Evolutionary conservation across 345 rosid species (phyloP).

Genomic region (Salix caprea): DNA sequence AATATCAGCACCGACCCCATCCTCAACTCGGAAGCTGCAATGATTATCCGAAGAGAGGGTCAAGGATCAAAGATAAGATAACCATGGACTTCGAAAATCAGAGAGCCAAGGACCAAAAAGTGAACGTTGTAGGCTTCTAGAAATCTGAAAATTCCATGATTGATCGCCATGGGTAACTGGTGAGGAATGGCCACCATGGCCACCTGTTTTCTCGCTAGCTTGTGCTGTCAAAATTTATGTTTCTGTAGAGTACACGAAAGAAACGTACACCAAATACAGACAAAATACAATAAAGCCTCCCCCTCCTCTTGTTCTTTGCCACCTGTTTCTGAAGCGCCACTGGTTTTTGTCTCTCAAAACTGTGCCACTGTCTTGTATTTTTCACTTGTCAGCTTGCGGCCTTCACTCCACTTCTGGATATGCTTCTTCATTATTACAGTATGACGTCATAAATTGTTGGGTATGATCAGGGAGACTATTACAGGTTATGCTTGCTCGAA

Average conservation of each 20-base stretch:
- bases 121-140: too few species aligned
- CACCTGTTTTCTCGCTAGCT: neutral
- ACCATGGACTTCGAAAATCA: too few species aligned
- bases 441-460: neutral
- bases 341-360: conserved; percentile 14
- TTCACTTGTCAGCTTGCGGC: neutral
- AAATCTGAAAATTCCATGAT: too few species aligned
- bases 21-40: too few species aligned
- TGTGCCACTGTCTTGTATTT: neutral
- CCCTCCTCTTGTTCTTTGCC: conserved; percentile 21
- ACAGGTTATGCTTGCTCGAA: too few species aligned
- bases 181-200: too few species aligned
- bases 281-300: neutral
- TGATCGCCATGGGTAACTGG: too few species aligned
- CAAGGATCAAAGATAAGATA: too few species aligned
- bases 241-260: neutral
- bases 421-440: neutral
- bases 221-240: neutral
- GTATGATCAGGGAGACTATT: too few species aligned
- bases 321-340: conserved; percentile 24
- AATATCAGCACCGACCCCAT: too few species aligned
- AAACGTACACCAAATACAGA: neutral
- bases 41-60: too few species aligned
- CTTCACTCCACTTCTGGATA: neutral
- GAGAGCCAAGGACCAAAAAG: too few species aligned